phyloP scores from a whole-genome alignment of 1,139 yeast species.

The Maudiozyma humilis region DNA sequence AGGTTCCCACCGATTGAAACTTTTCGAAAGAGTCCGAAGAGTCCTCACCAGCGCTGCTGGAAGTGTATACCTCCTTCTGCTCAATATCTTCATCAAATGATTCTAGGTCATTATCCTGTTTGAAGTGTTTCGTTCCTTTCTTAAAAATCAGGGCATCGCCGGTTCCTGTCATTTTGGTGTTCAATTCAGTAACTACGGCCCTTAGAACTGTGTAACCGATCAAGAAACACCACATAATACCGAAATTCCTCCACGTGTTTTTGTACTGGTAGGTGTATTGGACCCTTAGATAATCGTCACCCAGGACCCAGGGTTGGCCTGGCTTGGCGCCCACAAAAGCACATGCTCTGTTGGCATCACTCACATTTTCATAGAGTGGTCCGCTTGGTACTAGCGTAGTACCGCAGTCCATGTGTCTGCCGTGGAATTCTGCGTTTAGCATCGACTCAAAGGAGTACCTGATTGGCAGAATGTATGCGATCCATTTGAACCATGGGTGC shows the following conservation, averaged over 20 bases:
- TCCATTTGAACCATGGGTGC: constrained; percentile 64
- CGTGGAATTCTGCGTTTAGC: constrained; percentile 49
- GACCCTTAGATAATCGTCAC: constrained; percentile 37
- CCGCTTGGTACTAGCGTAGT: constrained; percentile 43
- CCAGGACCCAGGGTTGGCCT: constrained; percentile 38
- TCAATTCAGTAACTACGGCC: constrained; percentile 35
- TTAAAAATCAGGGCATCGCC: constrained; percentile 39
- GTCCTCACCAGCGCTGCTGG: constrained; percentile 11
- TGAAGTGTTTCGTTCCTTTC: constrained; percentile 23
- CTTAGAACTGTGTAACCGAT: constrained; percentile 34
- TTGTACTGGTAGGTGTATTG: constrained; percentile 35
- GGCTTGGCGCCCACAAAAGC: constrained; percentile 40
- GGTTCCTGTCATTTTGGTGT: constrained; percentile 35
- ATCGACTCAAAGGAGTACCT: constrained; percentile 51
- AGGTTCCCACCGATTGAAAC: constrained; percentile 25
- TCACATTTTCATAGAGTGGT: constrained; percentile 38
- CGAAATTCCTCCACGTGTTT: constrained; percentile 47
- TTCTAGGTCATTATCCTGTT: constrained; percentile 14
- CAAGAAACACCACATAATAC: constrained; percentile 40
- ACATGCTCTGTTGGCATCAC: constrained; percentile 41
- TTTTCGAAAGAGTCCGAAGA: constrained; percentile 17
- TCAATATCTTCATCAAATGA: constrained; percentile 15
- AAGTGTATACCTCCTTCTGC: constrained; percentile 14
- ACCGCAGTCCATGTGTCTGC: constrained; percentile 46
- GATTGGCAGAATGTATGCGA: constrained; percentile 49